Percentiles rank a stretch among this genome's conserved stretches.
Evolutionary conservation across 2,329 filamentous ascomycete species (phyloP).

Genomic region (Penicillium sp.): DNA sequence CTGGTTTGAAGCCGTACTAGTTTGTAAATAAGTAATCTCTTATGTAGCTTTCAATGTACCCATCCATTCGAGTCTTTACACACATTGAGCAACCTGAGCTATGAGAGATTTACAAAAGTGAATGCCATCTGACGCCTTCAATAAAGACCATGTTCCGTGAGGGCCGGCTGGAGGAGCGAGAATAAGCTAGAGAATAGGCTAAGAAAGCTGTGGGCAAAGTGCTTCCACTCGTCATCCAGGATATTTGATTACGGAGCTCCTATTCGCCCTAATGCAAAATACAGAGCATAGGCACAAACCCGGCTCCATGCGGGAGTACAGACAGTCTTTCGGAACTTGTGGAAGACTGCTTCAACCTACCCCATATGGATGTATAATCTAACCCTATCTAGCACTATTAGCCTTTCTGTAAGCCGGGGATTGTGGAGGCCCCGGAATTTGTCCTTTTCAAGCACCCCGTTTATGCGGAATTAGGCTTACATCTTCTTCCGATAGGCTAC

Average conservation of each 20-base stretch:
- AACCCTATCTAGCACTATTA: background rate
- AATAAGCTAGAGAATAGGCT: background rate
- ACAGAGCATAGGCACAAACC: background rate
- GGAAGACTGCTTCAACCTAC: background rate
- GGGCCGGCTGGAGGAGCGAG: background rate
- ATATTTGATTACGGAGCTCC: background rate
- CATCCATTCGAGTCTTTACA: too few species aligned
- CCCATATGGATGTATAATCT: background rate
- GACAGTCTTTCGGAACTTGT: background rate
- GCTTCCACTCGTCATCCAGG: background rate
- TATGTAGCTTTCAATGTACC: background rate
- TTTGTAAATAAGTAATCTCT: background rate
- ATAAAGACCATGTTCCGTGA: too few species aligned
- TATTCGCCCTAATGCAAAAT: background rate
- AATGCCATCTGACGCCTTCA: too few species aligned
- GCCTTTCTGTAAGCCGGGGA: background rate
- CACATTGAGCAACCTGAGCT: too few species aligned
- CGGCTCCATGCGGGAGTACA: background rate
- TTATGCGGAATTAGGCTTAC: background rate
- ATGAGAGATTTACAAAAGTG: too few species aligned
- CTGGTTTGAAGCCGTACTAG: background rate
- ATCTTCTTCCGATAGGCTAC: background rate
- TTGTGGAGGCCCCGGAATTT: background rate
- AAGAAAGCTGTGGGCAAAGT: background rate
- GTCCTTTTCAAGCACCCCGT: background rate